These are phyloP conservation scores for Leptographium lundbergii DNA, from an alignment of 2,329 filamentous ascomycete species.

Conservation along the genomic window DNA sequence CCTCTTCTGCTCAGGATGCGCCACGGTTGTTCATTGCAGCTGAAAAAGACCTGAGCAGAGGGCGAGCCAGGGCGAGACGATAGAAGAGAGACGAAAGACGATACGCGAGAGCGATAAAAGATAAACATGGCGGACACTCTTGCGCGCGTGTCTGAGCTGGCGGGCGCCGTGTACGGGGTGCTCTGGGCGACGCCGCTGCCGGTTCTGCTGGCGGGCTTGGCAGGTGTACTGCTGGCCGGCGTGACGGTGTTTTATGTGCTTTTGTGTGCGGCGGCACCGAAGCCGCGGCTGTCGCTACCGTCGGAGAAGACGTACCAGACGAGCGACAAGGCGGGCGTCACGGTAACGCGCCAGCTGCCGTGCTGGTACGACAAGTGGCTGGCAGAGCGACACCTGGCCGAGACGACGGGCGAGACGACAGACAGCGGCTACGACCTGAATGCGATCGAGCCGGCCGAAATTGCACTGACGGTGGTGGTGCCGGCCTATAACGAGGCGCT, in stretches of 20 bases:
- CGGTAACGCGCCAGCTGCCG: constrained; percentile 44
- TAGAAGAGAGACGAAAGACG: not conserved
- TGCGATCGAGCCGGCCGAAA: constrained; percentile 58
- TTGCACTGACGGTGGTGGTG: constrained; percentile 86
- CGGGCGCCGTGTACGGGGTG: constrained; percentile 1
- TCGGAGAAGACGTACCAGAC: constrained; percentile 83
- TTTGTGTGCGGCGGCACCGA: constrained; percentile 66
- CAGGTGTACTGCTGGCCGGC: constrained; percentile 1
- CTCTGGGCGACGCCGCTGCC: constrained; percentile 5
- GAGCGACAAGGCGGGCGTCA: constrained; percentile 48
- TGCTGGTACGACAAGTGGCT: constrained; percentile 80
- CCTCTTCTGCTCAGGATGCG: not conserved
- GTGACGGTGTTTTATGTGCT: constrained; percentile 39
- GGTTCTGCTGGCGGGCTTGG: constrained; percentile 9
- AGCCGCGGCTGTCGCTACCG: constrained; percentile 57
- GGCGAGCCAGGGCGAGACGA: not conserved
- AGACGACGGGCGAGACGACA: not conserved
- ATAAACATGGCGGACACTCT: constrained; percentile 4
- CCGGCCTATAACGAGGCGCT: constrained; percentile 92
- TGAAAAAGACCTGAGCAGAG: not conserved
- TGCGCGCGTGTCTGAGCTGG: not conserved
- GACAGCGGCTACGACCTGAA: constrained; percentile 31
- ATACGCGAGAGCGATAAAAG: not conserved
- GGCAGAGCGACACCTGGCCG: constrained; percentile 40
- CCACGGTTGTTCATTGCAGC: not conserved